Evolutionary conservation across 169 alveolate genomes (phyloP), one percentile per base, ranked within the genome.

Genomic region (Neospora caninum): DNA sequence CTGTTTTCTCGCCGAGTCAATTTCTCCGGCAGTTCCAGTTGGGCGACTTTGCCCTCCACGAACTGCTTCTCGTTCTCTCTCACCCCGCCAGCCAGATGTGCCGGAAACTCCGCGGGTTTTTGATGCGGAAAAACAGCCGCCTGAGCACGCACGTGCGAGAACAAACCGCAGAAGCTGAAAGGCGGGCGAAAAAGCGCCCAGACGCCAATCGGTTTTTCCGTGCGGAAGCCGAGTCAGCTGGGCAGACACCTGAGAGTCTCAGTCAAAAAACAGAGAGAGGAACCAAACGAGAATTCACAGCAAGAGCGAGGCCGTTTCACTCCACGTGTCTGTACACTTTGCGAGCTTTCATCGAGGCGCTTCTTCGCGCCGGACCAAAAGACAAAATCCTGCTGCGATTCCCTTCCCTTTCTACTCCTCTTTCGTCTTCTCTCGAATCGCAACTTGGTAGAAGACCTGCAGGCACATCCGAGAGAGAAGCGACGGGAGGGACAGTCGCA

Each of bases 21-120:
- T 92, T 84, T 27, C 92, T 92, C 78, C 95, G 88, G 73, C 80
- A 20, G 16, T 43, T 92, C 82, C 67, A 92, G 82, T 88, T 92
- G 42, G 88, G 49, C 13, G 43, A 39, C 49, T 92, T 92, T 42
- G 87, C 88, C 64, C 64, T 92, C 29, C 92, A 82, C 88, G 95
- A 92, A 58, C 92, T 92, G 31, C 42, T 83, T n/a, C 54, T 80
- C 53, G 82, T 83, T 84, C 95, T 92, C 9, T n/a, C 82, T 18
- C 91, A 92, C 80, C 78, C 78, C 58, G 39, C 7, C 18, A 27
- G 45, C 10, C 92, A 80, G 39, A n/a, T 84, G 42, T 92, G 95
- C 80, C 91, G 78, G 38, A 82, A 67, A 34, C 22, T 84, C 43
- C 67, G 95, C 10, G 92, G 92, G 34, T 92, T 92, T 45, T 53